Evolutionary conservation across 345 rosid species (phyloP), one percentile per base, ranked within the genome.

Genomic region (Mercurialis annua): DNA sequence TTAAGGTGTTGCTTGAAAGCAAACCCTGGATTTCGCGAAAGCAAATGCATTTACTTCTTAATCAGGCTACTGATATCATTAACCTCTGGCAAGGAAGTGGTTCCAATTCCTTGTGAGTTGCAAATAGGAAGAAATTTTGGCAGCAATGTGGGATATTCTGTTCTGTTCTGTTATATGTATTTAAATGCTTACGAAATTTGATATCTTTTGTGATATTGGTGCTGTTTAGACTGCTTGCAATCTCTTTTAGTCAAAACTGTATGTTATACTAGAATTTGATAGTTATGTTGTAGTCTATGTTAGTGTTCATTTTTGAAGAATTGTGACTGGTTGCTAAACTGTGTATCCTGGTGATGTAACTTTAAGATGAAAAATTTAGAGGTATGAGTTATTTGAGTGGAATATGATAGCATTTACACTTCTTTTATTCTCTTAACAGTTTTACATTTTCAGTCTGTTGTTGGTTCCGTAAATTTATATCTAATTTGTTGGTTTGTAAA

Each of bases 61-160:
- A 90, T 69, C 94, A 90, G 75, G 94, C 97, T 49, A 83, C 97
- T 21, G 94, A 88, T 36, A 77, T 93, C 68, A 87, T 93, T 83
- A 86, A 86, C 49, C 80, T 87, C 57, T 90, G 96, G 96, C 97
- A 88, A 75, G 77, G 84, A 51, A 79, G 79, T 23, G 81, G 84
- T 52, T 83, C 81, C 34, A 73, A 75, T 68, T 71, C 77, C 11
- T 57, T 73, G 10, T 78, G 53, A 78, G 62, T 46, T 6, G 47
- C 46, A 34, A 30, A 21, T 23, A 4, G n/a, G n/a, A 54, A 30
- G n/a, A 27, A 18, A 11, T 16, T 55, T 27, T 51, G 24, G 49
- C 18, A 36, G 40, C 18, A 8, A 18, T 16, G 24, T 59, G 5
- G 18, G 16, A 46, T 21, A 26, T 8, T 26, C 44, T 62, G 36